A percentile compares a stretch with the other conserved stretches of the same genome.
Conservation (phyloP, 495 filamentous ascomycete species). For the Penicillium pulvis region DNA sequence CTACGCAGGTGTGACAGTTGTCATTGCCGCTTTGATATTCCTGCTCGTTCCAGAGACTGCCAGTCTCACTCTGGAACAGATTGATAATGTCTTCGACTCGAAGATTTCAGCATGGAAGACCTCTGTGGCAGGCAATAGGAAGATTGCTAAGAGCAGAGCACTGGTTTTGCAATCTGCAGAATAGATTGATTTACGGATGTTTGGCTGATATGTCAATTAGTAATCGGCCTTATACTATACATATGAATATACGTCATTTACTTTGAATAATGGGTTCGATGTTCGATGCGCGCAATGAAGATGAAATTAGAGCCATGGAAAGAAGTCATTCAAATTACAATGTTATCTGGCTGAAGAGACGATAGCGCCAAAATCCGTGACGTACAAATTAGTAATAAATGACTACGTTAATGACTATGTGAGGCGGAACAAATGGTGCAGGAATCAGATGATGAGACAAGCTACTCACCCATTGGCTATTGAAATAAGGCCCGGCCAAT, state of each 20-base stretch:
- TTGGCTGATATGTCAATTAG: constrained; percentile 22
- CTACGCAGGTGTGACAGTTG: constrained; percentile 28
- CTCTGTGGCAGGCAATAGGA: constrained; percentile 22
- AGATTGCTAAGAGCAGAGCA: constrained; percentile 3
- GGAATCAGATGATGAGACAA: too few species aligned
- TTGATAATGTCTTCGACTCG: constrained; percentile 31
- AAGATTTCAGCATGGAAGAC: constrained; percentile 29
- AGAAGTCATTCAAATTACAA: neutral
- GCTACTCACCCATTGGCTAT: too few species aligned
- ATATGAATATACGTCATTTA: neutral
- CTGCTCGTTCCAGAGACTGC: constrained; percentile 34
- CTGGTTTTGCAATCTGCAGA: neutral
- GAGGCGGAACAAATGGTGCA: too few species aligned
- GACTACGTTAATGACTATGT: too few species aligned
- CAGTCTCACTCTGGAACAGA: constrained; percentile 32
- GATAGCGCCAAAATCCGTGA: neutral
- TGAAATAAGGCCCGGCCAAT: too few species aligned
- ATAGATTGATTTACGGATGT: constrained; percentile 20
- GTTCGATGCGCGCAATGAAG: neutral
- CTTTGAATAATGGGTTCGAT: too few species aligned
- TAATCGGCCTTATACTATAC: neutral
- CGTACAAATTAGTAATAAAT: too few species aligned
- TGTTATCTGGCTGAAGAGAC: neutral
- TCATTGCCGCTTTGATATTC: constrained; percentile 22
- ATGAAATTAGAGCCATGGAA: neutral